Percentiles rank a stretch among this genome's conserved stretches.
Evolutionary conservation across 2,329 filamentous ascomycete species (phyloP).

Genomic region (Aspergillus fructus): DNA sequence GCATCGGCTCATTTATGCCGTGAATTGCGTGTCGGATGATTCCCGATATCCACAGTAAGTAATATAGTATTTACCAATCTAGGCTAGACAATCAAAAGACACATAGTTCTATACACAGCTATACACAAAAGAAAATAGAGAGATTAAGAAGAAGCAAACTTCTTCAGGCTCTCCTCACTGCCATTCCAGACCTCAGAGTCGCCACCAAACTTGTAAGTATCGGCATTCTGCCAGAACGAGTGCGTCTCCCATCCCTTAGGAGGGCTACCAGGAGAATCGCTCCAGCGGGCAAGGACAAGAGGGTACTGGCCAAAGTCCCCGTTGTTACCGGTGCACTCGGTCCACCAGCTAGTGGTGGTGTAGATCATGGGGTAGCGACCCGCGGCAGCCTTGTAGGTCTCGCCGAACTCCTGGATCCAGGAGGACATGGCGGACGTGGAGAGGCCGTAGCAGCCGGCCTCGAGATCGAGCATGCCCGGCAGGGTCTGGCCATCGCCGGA

Average conservation of each 20-base stretch:
- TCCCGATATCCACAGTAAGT: neutral
- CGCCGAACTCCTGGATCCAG: constrained; percentile 55
- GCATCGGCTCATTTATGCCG: neutral
- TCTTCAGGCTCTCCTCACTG: constrained; percentile 12
- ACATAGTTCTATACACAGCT: too few species aligned
- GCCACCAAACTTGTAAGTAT: constrained; percentile 18
- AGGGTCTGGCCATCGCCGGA: constrained; percentile 53
- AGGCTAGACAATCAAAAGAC: neutral
- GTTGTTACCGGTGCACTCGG: constrained; percentile 52
- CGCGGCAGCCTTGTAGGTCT: constrained; percentile 49
- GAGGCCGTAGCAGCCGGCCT: constrained; percentile 51
- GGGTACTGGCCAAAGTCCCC: constrained; percentile 48
- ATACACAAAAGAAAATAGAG: too few species aligned
- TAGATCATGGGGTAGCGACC: constrained; percentile 54
- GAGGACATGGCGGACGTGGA: constrained; percentile 45
- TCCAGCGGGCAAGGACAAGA: constrained; percentile 49
- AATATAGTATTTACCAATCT: neutral
- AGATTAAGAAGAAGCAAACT: constrained; percentile 4
- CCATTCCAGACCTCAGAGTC: constrained; percentile 23
- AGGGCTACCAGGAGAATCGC: constrained; percentile 40
- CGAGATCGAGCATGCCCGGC: constrained; percentile 58
- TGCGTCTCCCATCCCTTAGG: constrained; percentile 45
- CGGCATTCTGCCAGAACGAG: constrained; percentile 20
- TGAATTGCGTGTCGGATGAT: neutral
- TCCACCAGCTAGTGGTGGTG: constrained; percentile 55